A percentile compares a stretch with the other conserved stretches of the same genome.
These are phyloP conservation scores for Bipolaris cookei DNA, from an alignment of 2,329 filamentous ascomycete species.

Conservation along the genomic window DNA sequence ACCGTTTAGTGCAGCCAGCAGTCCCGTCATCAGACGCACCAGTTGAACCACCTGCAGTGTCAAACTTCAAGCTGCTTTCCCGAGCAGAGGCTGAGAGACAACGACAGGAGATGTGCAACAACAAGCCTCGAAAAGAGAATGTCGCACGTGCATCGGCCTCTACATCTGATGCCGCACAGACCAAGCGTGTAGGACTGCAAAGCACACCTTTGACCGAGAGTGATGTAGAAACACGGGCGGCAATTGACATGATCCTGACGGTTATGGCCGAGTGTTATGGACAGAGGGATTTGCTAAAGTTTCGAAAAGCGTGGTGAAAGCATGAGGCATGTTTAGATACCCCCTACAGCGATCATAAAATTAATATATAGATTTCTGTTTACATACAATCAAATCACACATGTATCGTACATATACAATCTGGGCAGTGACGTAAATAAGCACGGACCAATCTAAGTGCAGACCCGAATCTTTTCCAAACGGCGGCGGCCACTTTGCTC, in stretches of 20 bases:
- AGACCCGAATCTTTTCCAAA: constrained; percentile 15
- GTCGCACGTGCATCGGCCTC: background rate
- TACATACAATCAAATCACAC: too few species aligned
- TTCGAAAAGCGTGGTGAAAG: constrained; percentile 59
- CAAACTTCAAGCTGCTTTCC: constrained; percentile 11
- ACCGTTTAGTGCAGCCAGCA: constrained; percentile 35
- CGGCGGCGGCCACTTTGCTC: constrained; percentile 27
- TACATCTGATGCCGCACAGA: background rate
- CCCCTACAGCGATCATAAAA: constrained; percentile 4
- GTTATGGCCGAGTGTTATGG: constrained; percentile 88
- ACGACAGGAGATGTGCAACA: constrained; percentile 23
- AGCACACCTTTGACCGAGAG: constrained; percentile 47
- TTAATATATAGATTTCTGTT: constrained; percentile 3
- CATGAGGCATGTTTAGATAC: constrained; percentile 1
- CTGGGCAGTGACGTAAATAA: constrained; percentile 16
- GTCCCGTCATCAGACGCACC: constrained; percentile 11
- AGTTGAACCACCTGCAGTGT: background rate
- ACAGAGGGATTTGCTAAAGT: constrained; percentile 82
- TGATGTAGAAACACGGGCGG: constrained; percentile 62
- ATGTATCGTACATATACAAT: background rate
- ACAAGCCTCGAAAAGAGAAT: constrained; percentile 5
- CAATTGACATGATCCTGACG: constrained; percentile 89
- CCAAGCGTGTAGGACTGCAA: background rate
- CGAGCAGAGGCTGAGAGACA: constrained; percentile 33
- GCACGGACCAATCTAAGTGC: constrained; percentile 23